These are phyloP conservation scores for Mycena indigotica DNA, from an alignment of 768 basidiomycete genomes.

Conservation along the genomic window DNA sequence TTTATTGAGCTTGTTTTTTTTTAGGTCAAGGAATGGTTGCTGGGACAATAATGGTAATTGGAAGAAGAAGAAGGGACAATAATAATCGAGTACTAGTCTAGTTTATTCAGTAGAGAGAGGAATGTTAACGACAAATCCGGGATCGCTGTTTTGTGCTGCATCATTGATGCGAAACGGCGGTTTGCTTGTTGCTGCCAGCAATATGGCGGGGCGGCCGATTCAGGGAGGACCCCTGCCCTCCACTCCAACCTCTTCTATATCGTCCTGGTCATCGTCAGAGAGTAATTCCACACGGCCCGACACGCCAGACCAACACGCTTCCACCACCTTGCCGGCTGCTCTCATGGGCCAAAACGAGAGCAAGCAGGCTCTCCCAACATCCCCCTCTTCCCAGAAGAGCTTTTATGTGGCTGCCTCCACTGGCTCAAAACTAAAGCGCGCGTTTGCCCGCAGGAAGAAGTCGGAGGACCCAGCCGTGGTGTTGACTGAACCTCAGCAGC, in stretches of 20 bases:
- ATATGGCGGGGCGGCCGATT: neutral
- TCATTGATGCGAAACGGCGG: too few relatives aligned
- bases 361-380: conserved; percentile 29
- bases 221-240: neutral
- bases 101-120: too few relatives aligned
- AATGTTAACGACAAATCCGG: too few relatives aligned
- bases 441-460: conserved; percentile 59
- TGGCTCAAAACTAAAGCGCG: conserved; percentile 59
- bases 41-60: conserved; percentile 20
- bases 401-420: conserved; percentile 43
- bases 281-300: neutral
- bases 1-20: conserved; percentile 8
- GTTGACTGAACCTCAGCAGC: conserved; percentile 27
- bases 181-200: neutral
- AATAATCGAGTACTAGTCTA: too few relatives aligned
- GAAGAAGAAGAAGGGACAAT: too few relatives aligned
- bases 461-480: conserved; percentile 46
- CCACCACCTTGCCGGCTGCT: conserved; percentile 32
- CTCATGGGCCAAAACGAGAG: conserved; percentile 44
- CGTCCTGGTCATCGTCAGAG: conserved; percentile 14
- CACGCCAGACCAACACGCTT: conserved; percentile 17
- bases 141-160: too few relatives aligned
- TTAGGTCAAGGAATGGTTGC: conserved; percentile 43
- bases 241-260: conserved; percentile 13
- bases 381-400: conserved; percentile 33